Conservation (phyloP, 345 rosid species). For the Lepidium aucheri region DNA sequence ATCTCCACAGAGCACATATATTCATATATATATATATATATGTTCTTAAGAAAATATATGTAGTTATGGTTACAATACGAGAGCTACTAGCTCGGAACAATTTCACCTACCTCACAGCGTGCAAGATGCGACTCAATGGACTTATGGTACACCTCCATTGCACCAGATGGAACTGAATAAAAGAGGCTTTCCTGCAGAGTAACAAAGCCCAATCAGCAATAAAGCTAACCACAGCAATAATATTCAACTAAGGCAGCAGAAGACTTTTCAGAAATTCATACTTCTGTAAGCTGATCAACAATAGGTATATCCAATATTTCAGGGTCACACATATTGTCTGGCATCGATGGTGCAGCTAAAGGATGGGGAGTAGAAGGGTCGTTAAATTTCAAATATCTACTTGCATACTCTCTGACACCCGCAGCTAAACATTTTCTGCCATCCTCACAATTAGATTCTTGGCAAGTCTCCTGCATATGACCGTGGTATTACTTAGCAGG, state of each 20-base stretch:
- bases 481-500: constrained; percentile 1
- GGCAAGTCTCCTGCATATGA: constrained; percentile 44
- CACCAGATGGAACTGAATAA: constrained; percentile 79
- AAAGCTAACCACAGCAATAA: neutral
- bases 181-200: constrained; percentile 83
- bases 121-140: constrained; percentile 71
- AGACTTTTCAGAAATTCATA: constrained; percentile 29
- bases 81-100: constrained; percentile 7
- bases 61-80: constrained; percentile 5
- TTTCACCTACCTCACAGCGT: constrained; percentile 27
- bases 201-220: constrained; percentile 17
- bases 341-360: constrained; percentile 56
- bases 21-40: no score
- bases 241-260: neutral
- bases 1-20: constrained; percentile 1
- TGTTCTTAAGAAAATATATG: neutral
- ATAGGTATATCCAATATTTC: constrained; percentile 51
- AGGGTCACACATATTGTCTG: constrained; percentile 44
- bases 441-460: constrained; percentile 30
- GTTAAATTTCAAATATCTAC: constrained; percentile 62
- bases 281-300: constrained; percentile 80
- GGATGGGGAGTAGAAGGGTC: constrained; percentile 39
- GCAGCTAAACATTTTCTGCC: constrained; percentile 26
- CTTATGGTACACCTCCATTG: constrained; percentile 65
- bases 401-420: constrained; percentile 66